Evolutionary conservation across 352 stramenopile genomes (phyloP).

Genomic region (Bremia lactucae): DNA sequence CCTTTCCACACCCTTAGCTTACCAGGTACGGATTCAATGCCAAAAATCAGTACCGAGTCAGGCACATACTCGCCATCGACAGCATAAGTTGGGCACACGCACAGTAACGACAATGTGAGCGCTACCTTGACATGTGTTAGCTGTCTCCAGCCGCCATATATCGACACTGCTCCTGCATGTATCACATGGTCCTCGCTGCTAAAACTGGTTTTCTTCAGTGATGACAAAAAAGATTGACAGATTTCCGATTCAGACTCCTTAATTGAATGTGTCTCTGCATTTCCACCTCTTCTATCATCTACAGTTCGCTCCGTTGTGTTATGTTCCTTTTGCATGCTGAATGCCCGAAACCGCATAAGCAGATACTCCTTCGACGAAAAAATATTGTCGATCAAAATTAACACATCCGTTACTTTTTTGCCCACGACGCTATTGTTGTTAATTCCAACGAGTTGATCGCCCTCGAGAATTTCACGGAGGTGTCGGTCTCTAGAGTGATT

Average conservation of each 20-base stretch:
- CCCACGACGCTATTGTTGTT: conserved; percentile 41
- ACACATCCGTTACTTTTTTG: conserved; percentile 27
- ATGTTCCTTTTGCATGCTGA: conserved; percentile 14
- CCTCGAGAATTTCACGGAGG: conserved; percentile 20
- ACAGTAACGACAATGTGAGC: conserved; percentile 32
- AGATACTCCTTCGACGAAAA: conserved; percentile 21
- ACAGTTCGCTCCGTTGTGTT: background rate
- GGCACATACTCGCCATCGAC: conserved; percentile 69
- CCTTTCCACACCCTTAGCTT: conserved; percentile 59
- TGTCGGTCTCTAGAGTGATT: conserved; percentile 17
- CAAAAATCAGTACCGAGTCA: conserved; percentile 62
- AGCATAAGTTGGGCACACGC: conserved; percentile 60
- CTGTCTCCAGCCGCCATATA: conserved; percentile 64
- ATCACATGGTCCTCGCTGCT: conserved; percentile 29
- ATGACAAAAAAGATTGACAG: conserved; percentile 24
- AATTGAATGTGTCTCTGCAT: conserved; percentile 10
- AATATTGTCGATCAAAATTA: conserved; percentile 23
- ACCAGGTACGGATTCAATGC: conserved; percentile 33
- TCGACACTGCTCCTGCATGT: conserved; percentile 52
- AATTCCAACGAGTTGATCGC: conserved; percentile 55
- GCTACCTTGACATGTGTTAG: conserved; percentile 28
- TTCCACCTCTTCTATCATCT: conserved; percentile 1
- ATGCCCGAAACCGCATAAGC: conserved; percentile 39
- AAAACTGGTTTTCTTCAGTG: conserved; percentile 21
- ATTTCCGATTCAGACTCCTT: conserved; percentile 28